Evolutionary conservation across 140 eudicot genomes (phyloP).

Genomic region (Flaveria floridana): DNA sequence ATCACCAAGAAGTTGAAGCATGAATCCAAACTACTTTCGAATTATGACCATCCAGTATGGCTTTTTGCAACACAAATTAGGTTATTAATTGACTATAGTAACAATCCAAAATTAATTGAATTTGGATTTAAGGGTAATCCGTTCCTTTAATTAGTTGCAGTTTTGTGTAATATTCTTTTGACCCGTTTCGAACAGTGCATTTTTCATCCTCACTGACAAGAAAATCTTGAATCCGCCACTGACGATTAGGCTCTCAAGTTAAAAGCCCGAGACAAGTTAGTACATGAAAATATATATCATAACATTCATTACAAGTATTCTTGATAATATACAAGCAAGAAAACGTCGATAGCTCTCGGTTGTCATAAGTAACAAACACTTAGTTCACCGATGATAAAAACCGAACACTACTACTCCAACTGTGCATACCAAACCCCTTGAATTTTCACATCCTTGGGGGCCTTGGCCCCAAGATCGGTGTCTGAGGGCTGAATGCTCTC

Average conservation of each 20-base stretch:
- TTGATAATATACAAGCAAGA: slow-evolving; percentile 58
- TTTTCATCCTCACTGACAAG: too few species aligned
- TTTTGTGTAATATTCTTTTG: too few species aligned
- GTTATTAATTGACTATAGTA: too few species aligned
- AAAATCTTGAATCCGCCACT: too few species aligned
- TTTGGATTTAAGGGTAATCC: too few species aligned
- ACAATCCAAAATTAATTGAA: too few species aligned
- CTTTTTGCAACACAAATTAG: too few species aligned
- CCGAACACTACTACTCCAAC: slow-evolving; percentile 45
- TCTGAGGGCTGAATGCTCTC: slow-evolving; percentile 95
- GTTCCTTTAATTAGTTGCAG: too few species aligned
- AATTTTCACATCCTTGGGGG: slow-evolving; percentile 90
- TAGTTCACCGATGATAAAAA: slow-evolving; percentile 15
- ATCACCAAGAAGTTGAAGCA: slow-evolving; percentile 74
- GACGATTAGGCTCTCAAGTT: not conserved
- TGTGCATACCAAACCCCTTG: slow-evolving; percentile 97
- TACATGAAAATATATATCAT: slow-evolving; percentile 12
- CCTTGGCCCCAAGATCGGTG: slow-evolving; percentile 89
- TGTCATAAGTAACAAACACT: slow-evolving; percentile 26
- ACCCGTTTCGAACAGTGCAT: too few species aligned
- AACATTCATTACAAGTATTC: slow-evolving; percentile 28
- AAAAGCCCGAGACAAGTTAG: not conserved
- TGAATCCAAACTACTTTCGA: too few species aligned
- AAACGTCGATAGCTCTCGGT: slow-evolving; percentile 33
- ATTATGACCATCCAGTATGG: too few species aligned